Conservation (phyloP, 2,329 filamentous ascomycete genomes). For the Arachnopeziza araneosa region DNA sequence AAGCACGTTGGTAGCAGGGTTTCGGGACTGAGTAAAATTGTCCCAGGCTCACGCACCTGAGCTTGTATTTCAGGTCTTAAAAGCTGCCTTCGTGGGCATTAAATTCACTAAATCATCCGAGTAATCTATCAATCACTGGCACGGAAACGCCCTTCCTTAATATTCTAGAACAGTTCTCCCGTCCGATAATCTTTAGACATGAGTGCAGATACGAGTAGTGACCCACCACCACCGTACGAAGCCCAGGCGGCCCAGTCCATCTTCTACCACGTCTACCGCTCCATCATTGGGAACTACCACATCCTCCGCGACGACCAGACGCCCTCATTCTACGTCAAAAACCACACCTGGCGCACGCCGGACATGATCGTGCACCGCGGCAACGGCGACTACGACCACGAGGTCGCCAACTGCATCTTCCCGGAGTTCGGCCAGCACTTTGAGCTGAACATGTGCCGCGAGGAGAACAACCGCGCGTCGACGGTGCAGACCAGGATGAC, state of each 20-base stretch:
- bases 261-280: background rate
- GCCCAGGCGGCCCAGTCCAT: background rate
- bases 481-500: background rate
- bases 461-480: background rate
- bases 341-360: too few relatives aligned
- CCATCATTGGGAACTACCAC: background rate
- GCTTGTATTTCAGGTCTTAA: too few relatives aligned
- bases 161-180: background rate
- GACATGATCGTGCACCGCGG: background rate
- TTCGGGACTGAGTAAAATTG: too few relatives aligned
- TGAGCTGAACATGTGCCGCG: background rate
- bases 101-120: too few relatives aligned
- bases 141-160: background rate
- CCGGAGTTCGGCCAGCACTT: background rate
- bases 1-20: background rate
- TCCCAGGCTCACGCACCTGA: too few relatives aligned
- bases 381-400: background rate
- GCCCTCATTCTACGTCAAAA: background rate
- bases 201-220: background rate
- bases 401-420: background rate
- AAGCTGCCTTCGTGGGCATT: too few relatives aligned
- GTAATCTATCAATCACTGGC: background rate
- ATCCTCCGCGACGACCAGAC: background rate
- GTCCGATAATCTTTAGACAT: background rate
- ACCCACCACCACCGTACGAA: background rate